A percentile compares a stretch with the other conserved stretches of the same genome.
phyloP scores from a whole-genome alignment of 352 stramenopile species.

The Phytophthora idaei region DNA sequence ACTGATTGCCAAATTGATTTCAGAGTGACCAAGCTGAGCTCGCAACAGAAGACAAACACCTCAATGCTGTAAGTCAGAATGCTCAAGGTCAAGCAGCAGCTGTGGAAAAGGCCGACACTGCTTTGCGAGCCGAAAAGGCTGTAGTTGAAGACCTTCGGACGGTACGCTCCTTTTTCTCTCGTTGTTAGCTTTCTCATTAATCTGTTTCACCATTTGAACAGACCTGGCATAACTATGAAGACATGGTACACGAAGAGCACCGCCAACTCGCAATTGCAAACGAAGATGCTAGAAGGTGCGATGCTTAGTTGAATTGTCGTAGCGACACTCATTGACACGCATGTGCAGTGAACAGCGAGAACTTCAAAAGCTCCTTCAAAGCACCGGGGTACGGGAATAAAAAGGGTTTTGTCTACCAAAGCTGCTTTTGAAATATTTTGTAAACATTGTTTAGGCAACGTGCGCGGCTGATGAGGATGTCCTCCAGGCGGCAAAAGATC shows the following conservation, averaged over 20 bases:
- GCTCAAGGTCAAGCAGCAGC: constrained; percentile 19
- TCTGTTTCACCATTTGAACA: background rate
- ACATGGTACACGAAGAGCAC: constrained; percentile 41
- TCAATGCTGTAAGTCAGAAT: constrained; percentile 29
- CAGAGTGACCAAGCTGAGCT: constrained; percentile 31
- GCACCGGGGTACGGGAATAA: constrained; percentile 36
- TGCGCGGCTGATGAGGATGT: constrained; percentile 41
- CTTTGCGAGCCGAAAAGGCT: constrained; percentile 18
- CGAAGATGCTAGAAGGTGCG: constrained; percentile 33
- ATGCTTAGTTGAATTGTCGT: background rate
- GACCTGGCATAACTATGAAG: constrained; percentile 31
- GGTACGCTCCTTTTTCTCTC: constrained; percentile 18
- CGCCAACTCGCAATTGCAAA: constrained; percentile 34
- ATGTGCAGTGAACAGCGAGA: constrained; percentile 32
- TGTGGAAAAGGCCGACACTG: constrained; percentile 7
- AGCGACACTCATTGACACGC: background rate
- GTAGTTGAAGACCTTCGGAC: constrained; percentile 31
- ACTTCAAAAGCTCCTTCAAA: constrained; percentile 29
- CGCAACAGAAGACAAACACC: constrained; percentile 19
- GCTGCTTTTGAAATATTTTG: background rate
- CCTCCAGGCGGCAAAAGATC: constrained; percentile 16
- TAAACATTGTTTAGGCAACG: constrained; percentile 27
- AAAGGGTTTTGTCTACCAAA: too few relatives aligned
- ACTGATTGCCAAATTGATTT: constrained; percentile 1
- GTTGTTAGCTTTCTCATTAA: background rate